phyloP scores from a whole-genome alignment of 306 rosid species.

The Acacia melanoxylon region DNA sequence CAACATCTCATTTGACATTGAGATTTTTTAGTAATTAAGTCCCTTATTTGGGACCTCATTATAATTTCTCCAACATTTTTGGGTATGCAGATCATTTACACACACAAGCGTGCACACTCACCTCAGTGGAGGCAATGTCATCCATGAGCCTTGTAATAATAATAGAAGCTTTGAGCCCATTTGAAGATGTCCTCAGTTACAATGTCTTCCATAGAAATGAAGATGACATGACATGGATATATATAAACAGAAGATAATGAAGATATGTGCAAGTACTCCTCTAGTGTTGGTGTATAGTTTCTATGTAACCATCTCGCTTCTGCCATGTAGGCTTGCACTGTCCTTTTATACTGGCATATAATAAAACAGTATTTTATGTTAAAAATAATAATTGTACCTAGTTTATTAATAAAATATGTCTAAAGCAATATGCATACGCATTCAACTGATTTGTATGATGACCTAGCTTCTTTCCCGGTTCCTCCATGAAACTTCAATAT shows the following conservation, averaged over 20 bases:
- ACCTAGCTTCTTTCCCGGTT: background rate
- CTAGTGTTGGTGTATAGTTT: background rate
- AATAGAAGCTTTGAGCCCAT: constrained; percentile 19
- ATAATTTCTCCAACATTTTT: too few relatives aligned
- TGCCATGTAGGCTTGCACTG: background rate
- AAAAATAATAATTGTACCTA: background rate
- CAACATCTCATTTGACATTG: too few relatives aligned
- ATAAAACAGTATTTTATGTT: background rate
- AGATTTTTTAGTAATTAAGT: too few relatives aligned
- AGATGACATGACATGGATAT: background rate
- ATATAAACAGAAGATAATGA: background rate
- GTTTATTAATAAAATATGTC: background rate
- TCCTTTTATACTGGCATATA: background rate
- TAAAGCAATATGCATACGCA: constrained; percentile 11
- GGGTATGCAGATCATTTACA: too few relatives aligned
- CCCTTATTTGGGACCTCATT: too few relatives aligned
- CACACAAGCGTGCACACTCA: background rate
- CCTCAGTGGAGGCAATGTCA: constrained; percentile 36
- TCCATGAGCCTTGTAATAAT: constrained; percentile 38
- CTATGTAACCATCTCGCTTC: background rate
- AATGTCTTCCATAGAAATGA: background rate
- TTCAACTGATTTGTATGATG: background rate
- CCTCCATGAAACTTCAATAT: constrained; percentile 6
- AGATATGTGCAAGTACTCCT: background rate
- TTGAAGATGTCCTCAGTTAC: constrained; percentile 30